phyloP scores from a whole-genome alignment of 352 stramenopile genomes.

The Chrysophaeum taylorii region DNA sequence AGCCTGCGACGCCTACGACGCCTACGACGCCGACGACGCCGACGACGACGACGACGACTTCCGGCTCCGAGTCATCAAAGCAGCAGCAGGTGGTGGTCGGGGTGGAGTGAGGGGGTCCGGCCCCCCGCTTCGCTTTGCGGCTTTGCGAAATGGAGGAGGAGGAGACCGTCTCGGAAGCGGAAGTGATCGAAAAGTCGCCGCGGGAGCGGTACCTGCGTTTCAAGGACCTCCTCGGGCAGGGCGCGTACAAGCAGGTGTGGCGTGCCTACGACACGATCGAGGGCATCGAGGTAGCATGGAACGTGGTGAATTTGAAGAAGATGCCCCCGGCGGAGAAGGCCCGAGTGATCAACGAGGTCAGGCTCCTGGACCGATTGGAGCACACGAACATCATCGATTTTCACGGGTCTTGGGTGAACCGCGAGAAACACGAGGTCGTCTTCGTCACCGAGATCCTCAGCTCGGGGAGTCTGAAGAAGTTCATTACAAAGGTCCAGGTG shows the following conservation, averaged over 20 bases:
- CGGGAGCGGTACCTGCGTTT: slow-evolving; percentile 57
- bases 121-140: no score
- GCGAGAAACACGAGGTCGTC: slow-evolving; percentile 93
- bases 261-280: slow-evolving; percentile 91
- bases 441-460: slow-evolving; percentile 99
- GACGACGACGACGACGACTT: no score
- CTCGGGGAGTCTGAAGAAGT: slow-evolving; percentile 72
- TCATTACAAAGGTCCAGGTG: slow-evolving; percentile 93
- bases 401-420: slow-evolving; percentile 93
- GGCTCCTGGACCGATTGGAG: slow-evolving; percentile 87
- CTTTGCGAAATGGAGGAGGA: slow-evolving; percentile 18
- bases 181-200: slow-evolving; percentile 52
- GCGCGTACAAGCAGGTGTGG: slow-evolving; percentile 60
- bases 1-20: no score
- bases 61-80: no score
- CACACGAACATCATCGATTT: slow-evolving; percentile 99
- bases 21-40: no score
- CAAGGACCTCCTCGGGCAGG: slow-evolving; percentile 52
- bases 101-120: no score
- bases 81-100: no score
- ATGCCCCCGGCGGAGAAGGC: slow-evolving; percentile 82
- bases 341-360: slow-evolving; percentile 93
- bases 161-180: slow-evolving; percentile 29
- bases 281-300: slow-evolving; percentile 98
- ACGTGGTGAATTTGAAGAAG: slow-evolving; percentile 90